Evolutionary conservation across 345 rosid genomes (phyloP).

Genomic region (Syzygium aromaticum): DNA sequence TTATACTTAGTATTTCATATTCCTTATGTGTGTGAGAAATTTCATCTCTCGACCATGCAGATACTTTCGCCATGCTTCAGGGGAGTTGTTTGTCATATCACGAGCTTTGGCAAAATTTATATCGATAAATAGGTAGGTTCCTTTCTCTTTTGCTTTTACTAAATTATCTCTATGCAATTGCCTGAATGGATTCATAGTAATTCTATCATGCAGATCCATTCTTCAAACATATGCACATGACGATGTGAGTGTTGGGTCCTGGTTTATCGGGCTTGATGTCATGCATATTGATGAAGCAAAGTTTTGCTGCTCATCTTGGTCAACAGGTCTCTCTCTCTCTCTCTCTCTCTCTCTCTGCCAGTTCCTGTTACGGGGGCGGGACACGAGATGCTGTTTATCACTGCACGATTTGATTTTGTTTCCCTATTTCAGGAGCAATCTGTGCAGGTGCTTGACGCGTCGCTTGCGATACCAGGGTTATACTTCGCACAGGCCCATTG

Average conservation of each 20-base stretch:
- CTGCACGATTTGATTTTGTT: background rate
- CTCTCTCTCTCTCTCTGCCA: background rate
- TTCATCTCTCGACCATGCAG: background rate
- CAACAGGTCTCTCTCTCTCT: constrained; percentile 9
- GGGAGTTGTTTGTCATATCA: constrained; percentile 13
- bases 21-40: background rate
- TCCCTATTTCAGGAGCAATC: constrained; percentile 4
- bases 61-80: constrained; percentile 19
- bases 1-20: background rate
- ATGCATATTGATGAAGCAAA: constrained; percentile 13
- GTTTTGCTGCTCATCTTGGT: constrained; percentile 23
- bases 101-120: constrained; percentile 12
- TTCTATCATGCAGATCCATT: constrained; percentile 4
- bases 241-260: constrained; percentile 14
- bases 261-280: constrained; percentile 52
- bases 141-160: background rate
- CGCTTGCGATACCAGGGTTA: background rate
- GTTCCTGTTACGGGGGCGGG: background rate
- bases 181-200: background rate
- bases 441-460: constrained; percentile 9
- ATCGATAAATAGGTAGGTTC: constrained; percentile 9
- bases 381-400: background rate
- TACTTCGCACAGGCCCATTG: background rate
- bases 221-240: constrained; percentile 16
- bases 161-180: background rate